Conservation (phyloP, 176 grass and related monocot genomes). For the Puccinellia tenuiflora region DNA sequence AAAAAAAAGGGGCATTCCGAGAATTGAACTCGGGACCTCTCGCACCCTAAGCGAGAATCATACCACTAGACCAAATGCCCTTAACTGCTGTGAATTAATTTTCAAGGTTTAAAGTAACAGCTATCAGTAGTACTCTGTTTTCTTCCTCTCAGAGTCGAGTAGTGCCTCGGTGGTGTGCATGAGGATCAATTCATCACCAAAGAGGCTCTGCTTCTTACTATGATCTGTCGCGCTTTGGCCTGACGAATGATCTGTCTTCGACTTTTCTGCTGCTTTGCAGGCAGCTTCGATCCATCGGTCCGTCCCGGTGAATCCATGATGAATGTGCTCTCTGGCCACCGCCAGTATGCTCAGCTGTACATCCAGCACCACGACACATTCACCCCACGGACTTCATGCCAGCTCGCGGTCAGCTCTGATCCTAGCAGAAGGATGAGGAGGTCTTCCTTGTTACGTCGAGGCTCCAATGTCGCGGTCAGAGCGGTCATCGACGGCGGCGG, state of each 20-base stretch:
- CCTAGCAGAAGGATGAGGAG: not conserved
- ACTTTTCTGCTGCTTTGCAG: rapidly evolving
- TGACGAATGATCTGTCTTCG: too few species aligned
- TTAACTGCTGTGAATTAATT: too few species aligned
- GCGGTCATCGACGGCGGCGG: constrained; percentile 17
- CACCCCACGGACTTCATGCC: not conserved
- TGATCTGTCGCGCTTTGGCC: too few species aligned
- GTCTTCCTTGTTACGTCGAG: not conserved
- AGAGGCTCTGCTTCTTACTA: too few species aligned
- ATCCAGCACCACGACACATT: constrained; percentile 6
- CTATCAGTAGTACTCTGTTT: too few species aligned
- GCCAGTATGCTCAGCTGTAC: constrained; percentile 12
- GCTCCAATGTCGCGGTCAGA: not conserved
- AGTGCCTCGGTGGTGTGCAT: too few species aligned
- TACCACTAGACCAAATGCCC: constrained; percentile 99
- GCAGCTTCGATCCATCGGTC: not conserved
- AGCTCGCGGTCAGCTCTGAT: not conserved
- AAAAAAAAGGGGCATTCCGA: constrained; percentile 49
- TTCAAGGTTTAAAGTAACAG: too few species aligned
- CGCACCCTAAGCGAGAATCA: constrained; percentile 99
- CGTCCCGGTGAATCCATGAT: constrained; percentile 19
- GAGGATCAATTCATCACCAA: too few species aligned
- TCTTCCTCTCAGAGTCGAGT: too few species aligned
- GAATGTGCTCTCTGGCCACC: constrained; percentile 41
- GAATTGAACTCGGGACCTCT: constrained; percentile 97